These are phyloP conservation scores for Lyophyllum semitale DNA, from an alignment of 768 basidiomycete species.

Conservation along the genomic window DNA sequence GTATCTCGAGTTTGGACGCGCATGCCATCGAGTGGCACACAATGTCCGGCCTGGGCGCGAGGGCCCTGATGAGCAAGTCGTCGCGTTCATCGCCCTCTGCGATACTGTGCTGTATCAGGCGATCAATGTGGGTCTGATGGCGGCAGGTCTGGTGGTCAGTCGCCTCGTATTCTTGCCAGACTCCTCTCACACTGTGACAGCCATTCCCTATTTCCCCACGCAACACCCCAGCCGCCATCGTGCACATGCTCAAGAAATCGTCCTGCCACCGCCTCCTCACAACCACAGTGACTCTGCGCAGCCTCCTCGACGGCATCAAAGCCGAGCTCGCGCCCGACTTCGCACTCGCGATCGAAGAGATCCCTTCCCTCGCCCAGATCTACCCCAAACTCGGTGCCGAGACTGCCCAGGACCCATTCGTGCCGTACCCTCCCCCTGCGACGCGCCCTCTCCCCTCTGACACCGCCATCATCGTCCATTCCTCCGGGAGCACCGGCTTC, in stretches of 20 bases:
- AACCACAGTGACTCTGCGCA: slow-evolving; percentile 27
- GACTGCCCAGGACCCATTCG: slow-evolving; percentile 10
- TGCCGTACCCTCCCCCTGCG: slow-evolving; percentile 6
- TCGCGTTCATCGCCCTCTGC: slow-evolving; percentile 29
- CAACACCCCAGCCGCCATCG: slow-evolving; percentile 35
- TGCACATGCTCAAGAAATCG: slow-evolving; percentile 36
- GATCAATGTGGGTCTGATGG: slow-evolving; percentile 29
- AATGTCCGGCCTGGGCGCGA: slow-evolving; percentile 27
- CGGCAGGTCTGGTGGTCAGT: slow-evolving; percentile 17
- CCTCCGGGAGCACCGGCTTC: slow-evolving; percentile 40
- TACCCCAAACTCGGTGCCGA: slow-evolving; percentile 21
- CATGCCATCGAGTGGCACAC: slow-evolving; percentile 37
- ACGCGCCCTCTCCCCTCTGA: slow-evolving; percentile 11
- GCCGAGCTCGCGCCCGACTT: slow-evolving; percentile 19
- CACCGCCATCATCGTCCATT: slow-evolving; percentile 30
- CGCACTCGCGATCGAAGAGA: slow-evolving; percentile 29
- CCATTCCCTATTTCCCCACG: slow-evolving; percentile 30
- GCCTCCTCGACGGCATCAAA: slow-evolving; percentile 30
- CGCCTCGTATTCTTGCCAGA: neutral
- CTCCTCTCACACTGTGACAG: neutral
- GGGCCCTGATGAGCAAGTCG: slow-evolving; percentile 20
- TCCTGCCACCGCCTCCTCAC: slow-evolving; percentile 40
- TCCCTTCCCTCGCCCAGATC: slow-evolving; percentile 15
- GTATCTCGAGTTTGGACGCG: slow-evolving; percentile 39
- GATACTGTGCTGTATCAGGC: slow-evolving; percentile 35